Evolutionary conservation across 164 flowering plant genomes (phyloP).

Genomic region (Piper longum): DNA sequence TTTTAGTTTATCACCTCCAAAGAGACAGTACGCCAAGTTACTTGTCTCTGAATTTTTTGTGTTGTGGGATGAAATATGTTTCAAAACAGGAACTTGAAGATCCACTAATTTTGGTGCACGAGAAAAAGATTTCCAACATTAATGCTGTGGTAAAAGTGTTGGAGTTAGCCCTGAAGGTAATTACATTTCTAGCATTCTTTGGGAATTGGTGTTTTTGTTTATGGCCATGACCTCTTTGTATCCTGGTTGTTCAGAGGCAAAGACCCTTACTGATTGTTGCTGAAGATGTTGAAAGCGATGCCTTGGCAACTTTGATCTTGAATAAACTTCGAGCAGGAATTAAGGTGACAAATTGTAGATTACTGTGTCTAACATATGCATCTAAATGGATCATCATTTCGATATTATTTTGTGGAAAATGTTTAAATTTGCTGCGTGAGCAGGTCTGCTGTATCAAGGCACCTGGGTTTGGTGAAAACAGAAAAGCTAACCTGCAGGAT

Average conservation of each 20-base stretch:
- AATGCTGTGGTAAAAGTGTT: conserved; percentile 76
- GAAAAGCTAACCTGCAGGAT: conserved; percentile 72
- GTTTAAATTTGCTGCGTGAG: not conserved
- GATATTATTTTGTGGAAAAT: no score
- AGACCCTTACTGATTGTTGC: conserved; percentile 80
- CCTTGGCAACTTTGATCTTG: conserved; percentile 73
- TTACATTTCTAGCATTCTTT: not conserved
- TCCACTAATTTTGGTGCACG: conserved; percentile 81
- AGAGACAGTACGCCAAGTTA: not conserved
- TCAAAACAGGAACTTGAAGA: conserved; percentile 67
- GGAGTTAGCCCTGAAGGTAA: conserved; percentile 83
- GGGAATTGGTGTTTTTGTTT: not conserved
- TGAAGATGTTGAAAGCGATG: conserved; percentile 94
- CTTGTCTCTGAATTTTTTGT: not conserved
- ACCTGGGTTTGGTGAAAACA: conserved; percentile 96
- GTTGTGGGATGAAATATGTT: not conserved
- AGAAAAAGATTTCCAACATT: conserved; percentile 72
- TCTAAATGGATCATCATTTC: not conserved
- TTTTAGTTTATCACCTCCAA: not conserved
- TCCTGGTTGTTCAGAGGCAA: conserved; percentile 42
- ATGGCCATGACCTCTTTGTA: not conserved
- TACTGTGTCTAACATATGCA: not conserved
- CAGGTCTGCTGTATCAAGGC: conserved; percentile 96
- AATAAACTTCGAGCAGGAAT: conserved; percentile 94
- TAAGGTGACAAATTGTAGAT: conserved; percentile 31